phyloP scores from a whole-genome alignment of 768 basidiomycete genomes.

The Tricholoma sp. region DNA sequence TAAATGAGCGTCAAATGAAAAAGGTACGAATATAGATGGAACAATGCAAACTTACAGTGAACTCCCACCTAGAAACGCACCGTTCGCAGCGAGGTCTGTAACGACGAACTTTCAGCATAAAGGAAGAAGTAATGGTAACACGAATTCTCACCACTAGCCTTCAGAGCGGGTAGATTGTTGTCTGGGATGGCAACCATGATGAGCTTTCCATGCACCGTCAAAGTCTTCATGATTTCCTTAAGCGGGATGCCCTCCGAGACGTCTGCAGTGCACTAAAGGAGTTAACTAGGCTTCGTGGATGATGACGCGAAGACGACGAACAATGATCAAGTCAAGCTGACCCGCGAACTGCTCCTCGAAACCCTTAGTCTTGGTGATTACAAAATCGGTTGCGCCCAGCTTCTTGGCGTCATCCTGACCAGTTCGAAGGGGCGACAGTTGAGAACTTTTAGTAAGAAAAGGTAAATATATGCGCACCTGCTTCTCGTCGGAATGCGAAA shows the following conservation, averaged over 20 bases:
- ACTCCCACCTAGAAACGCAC: conserved; percentile 26
- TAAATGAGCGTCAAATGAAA: conserved; percentile 17
- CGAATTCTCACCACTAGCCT: conserved; percentile 19
- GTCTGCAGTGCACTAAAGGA: conserved; percentile 23
- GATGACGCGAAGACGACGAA: conserved; percentile 8
- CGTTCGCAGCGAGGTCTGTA: conserved; percentile 20
- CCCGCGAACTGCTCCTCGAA: conserved; percentile 30
- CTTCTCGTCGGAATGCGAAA: conserved; percentile 51
- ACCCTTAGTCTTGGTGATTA: conserved; percentile 40
- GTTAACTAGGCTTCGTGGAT: neutral
- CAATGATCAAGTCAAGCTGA: conserved; percentile 49
- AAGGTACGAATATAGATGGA: neutral
- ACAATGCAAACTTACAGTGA: conserved; percentile 15
- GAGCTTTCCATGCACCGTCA: conserved; percentile 49
- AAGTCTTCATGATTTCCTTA: conserved; percentile 33
- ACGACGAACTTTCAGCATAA: neutral
- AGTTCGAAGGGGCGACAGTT: conserved; percentile 1
- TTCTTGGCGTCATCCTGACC: conserved; percentile 44
- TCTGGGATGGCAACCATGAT: conserved; percentile 56
- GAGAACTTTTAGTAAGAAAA: neutral
- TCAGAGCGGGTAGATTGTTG: conserved; percentile 35
- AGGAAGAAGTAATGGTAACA: conserved; percentile 20
- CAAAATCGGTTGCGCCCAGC: conserved; percentile 51
- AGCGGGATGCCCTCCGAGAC: conserved; percentile 26
- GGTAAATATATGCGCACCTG: conserved; percentile 15